Conservation (phyloP, 2,329 filamentous ascomycete species). For the Aspergillus awamori region DNA sequence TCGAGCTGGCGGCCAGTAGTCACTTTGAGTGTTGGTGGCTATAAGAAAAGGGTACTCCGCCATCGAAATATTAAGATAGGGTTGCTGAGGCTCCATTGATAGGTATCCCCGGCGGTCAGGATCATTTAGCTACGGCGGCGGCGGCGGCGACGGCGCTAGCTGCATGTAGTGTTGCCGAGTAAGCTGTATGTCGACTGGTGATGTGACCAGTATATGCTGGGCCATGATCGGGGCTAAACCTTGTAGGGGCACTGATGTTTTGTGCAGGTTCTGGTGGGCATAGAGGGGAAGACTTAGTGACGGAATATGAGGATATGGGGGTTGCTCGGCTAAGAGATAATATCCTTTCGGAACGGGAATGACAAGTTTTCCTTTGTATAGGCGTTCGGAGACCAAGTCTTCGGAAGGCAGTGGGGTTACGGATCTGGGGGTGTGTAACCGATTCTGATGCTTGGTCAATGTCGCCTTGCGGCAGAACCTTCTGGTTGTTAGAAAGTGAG, state of each 20-base stretch:
- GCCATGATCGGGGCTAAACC: conserved; percentile 34
- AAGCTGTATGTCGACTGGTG: conserved; percentile 32
- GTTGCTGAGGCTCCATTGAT: conserved; percentile 34
- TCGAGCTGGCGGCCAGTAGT: conserved; percentile 38
- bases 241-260: conserved; percentile 36
- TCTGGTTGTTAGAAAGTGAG: background rate
- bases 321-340: conserved; percentile 41
- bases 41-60: conserved; percentile 36
- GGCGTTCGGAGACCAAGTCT: conserved; percentile 41
- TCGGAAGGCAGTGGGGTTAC: conserved; percentile 40
- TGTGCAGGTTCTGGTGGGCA: conserved; percentile 36
- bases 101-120: conserved; percentile 35
- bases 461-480: conserved; percentile 48
- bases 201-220: conserved; percentile 35
- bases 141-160: conserved; percentile 36
- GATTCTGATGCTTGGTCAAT: conserved; percentile 45
- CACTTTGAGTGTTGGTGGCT: conserved; percentile 35
- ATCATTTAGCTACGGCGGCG: conserved; percentile 38
- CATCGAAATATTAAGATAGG: conserved; percentile 32
- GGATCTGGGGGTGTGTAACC: conserved; percentile 39
- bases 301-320: conserved; percentile 37
- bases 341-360: conserved; percentile 37
- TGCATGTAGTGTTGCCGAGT: conserved; percentile 37
- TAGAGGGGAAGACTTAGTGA: conserved; percentile 42
- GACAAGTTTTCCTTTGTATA: conserved; percentile 36